Conservation (phyloP, 148 eudicot species). For the Rhododendron molle region DNA sequence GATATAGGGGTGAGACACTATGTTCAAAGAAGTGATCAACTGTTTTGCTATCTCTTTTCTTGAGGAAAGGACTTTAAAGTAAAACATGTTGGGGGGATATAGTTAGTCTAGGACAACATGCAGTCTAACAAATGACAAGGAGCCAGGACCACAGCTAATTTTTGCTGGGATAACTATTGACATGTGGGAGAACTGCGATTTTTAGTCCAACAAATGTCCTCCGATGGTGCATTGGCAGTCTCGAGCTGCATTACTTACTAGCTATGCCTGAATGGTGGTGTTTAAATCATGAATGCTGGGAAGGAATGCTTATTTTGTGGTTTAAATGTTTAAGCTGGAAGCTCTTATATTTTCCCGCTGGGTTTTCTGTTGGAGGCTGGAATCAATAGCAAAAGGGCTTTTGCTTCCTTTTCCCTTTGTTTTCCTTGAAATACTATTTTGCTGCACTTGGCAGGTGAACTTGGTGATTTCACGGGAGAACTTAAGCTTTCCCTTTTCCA, state of each 20-base stretch:
- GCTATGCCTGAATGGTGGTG: background rate
- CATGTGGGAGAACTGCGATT: background rate
- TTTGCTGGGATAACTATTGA: background rate
- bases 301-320: background rate
- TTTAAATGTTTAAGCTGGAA: background rate
- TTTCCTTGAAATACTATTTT: background rate
- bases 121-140: background rate
- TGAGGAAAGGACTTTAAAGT: background rate
- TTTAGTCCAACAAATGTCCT: too few relatives aligned
- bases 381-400: background rate
- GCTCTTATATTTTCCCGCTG: background rate
- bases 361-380: background rate
- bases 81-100: background rate
- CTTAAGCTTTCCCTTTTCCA: conserved; percentile 96
- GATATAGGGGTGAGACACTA: background rate
- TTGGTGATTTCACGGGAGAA: conserved; percentile 73
- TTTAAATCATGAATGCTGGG: background rate
- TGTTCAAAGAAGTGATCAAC: background rate
- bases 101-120: background rate
- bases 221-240: background rate
- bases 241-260: background rate
- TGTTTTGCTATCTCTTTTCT: background rate
- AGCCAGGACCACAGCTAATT: background rate
- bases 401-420: background rate
- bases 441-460: conserved; percentile 57